Evolutionary conservation across 2,329 filamentous ascomycete genomes (phyloP).

Genomic region (Fusarium tupiense): DNA sequence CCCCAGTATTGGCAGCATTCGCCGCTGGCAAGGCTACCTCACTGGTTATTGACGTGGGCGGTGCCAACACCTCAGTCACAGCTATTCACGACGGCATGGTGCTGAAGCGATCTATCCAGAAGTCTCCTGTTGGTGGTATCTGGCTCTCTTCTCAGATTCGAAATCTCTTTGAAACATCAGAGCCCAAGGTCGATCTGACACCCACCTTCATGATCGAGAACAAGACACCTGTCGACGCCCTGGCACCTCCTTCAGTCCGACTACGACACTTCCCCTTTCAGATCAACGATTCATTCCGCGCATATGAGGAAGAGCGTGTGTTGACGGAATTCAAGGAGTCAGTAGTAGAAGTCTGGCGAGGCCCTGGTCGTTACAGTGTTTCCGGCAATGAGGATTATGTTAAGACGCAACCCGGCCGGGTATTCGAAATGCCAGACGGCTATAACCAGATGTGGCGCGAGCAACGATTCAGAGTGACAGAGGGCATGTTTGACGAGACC

Average conservation of each 20-base stretch:
- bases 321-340: conserved; percentile 98
- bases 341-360: conserved; percentile 92
- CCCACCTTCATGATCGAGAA: conserved; percentile 89
- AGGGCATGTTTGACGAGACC: conserved; percentile 90
- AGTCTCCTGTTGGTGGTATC: conserved; percentile 85
- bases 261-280: conserved; percentile 74
- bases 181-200: conserved; percentile 77
- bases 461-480: conserved; percentile 85
- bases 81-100: conserved; percentile 96
- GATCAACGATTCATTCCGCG: conserved; percentile 76
- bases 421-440: conserved; percentile 97
- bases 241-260: conserved; percentile 78
- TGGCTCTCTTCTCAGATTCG: conserved; percentile 92
- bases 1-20: conserved; percentile 89
- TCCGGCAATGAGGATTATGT: conserved; percentile 81
- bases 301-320: conserved; percentile 90
- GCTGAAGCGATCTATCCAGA: conserved; percentile 87
- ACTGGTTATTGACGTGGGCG: conserved; percentile 90
- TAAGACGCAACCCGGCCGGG: conserved; percentile 77
- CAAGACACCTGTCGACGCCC: conserved; percentile 89
- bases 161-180: conserved; percentile 75
- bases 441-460: conserved; percentile 94
- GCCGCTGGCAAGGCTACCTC: conserved; percentile 93
- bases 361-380: conserved; percentile 72
- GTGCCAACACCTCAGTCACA: conserved; percentile 86